phyloP scores from a whole-genome alignment of 2,329 filamentous ascomycete species.

The Alternaria infectoria region DNA sequence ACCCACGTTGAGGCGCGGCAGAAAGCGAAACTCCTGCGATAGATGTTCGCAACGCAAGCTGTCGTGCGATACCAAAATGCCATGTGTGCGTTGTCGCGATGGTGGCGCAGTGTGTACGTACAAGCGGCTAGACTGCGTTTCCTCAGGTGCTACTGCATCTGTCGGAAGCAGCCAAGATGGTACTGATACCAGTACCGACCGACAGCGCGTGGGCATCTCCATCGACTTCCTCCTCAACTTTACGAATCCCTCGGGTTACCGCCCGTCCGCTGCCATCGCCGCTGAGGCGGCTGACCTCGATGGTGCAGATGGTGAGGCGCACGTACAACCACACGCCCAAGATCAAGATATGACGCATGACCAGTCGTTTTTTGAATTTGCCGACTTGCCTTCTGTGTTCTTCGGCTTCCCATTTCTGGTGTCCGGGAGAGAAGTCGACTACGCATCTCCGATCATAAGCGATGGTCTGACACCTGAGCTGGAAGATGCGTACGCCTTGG shows the following conservation, averaged over 20 bases:
- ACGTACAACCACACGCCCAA: not conserved
- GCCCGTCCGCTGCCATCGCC: not conserved
- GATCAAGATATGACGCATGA: not conserved
- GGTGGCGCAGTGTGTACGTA: not conserved
- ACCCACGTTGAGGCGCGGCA: not conserved
- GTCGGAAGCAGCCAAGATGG: not conserved
- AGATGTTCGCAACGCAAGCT: not conserved
- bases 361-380: not conserved
- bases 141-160: not conserved
- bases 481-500: not conserved
- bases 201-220: not conserved
- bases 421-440: not conserved
- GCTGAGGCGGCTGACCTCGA: not conserved
- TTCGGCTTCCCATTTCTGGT: not conserved
- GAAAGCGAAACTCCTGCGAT: not conserved
- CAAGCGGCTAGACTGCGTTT: not conserved
- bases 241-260: not conserved
- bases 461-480: not conserved
- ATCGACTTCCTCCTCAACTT: not conserved
- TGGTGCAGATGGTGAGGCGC: not conserved
- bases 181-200: no score
- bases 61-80: not conserved
- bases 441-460: not conserved
- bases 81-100: not conserved
- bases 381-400: not conserved